phyloP scores from a whole-genome alignment of 352 stramenopile species.

The Phytophthora citricola region DNA sequence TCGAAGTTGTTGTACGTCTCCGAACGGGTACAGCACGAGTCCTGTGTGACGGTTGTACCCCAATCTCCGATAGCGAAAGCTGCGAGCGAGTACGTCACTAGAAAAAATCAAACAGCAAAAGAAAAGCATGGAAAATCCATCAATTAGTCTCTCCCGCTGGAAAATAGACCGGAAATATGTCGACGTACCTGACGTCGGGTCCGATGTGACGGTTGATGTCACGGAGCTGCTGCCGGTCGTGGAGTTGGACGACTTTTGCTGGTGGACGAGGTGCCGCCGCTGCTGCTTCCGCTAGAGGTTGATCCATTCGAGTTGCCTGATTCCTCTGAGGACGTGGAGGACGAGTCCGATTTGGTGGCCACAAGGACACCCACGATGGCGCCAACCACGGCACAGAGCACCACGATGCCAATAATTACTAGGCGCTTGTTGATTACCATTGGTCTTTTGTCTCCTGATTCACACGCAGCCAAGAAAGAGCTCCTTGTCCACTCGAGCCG shows the following conservation, averaged over 20 bases:
- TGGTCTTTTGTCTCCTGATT: conserved; percentile 5
- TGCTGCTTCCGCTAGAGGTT: conserved; percentile 10
- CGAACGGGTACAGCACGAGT: conserved; percentile 74
- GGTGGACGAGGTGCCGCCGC: conserved; percentile 22
- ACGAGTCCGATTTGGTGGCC: conserved; percentile 42
- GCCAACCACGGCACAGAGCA: conserved; percentile 51
- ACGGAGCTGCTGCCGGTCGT: conserved; percentile 13
- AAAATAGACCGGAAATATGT: neutral
- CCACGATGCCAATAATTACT: conserved; percentile 51
- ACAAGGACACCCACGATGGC: conserved; percentile 56
- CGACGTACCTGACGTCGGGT: conserved; percentile 34
- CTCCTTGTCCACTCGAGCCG: conserved; percentile 10
- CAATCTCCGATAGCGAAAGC: conserved; percentile 82
- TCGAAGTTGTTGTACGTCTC: conserved; percentile 67
- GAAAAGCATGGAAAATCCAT: conserved; percentile 13
- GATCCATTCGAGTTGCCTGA: conserved; percentile 12
- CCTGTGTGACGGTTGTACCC: conserved; percentile 62
- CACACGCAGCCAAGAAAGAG: neutral
- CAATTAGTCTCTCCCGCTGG: neutral
- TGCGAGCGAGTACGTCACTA: conserved; percentile 54
- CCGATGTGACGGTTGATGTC: conserved; percentile 33
- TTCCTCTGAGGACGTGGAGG: conserved; percentile 36
- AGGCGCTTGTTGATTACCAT: conserved; percentile 52
- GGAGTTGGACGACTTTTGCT: conserved; percentile 34
- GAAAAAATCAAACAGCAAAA: conserved; percentile 2